Base-by-base conservation (phyloP, 495 filamentous ascomycete genomes). In the Cryomyces minteri region DNA sequence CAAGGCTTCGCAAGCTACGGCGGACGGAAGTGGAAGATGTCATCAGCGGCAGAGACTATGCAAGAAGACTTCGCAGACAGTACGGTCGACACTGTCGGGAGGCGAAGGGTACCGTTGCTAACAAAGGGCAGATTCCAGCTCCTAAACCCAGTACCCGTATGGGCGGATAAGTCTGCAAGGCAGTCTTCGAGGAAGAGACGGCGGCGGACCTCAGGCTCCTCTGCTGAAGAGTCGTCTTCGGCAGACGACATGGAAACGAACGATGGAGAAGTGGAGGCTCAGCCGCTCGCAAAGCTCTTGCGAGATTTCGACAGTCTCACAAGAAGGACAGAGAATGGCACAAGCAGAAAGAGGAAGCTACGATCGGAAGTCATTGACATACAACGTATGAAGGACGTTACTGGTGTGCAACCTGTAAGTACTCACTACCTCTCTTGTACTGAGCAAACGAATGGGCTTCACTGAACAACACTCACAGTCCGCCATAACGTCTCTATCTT, bases 281-380 rank as follows among this genome's bases (percentile, higher is more conserved):
- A 84, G 41, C 85, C 88, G 4, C 68, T 98, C 18, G 82, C 86
- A 11, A 73, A 75, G 48, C 72, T 95, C 43, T 74, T 98, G 32
- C 80, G 79, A 46, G 71, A 80, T 51, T 72, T 77, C 41, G 67
- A 67, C 33, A 68, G 71, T 32, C 60, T 79, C 7, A 69, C 57
- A 14, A 40, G 54, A 29, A 38, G 31, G 5, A 39, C 48, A 4
- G 45, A 48, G 4, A 39, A 53, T 12, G 34, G 43, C 14, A 29
- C 46, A 5, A 58, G 57, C 47, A 69, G 75, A 55, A 69, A 70
- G 52, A 59, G 68, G 39, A 84, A 79, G 54, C 66, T 98, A 47
- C 77, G 82, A 33, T 80, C 88, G 31, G 88, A 92, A 59, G 77
- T 85, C 28, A 68, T 98, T 48, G 81, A 90, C 60, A 93, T 98